Evolutionary conservation across 2,329 filamentous ascomycete species (phyloP), one percentile per base, ranked within the genome.

Genomic region (Macrophomina pseudophaseolina): DNA sequence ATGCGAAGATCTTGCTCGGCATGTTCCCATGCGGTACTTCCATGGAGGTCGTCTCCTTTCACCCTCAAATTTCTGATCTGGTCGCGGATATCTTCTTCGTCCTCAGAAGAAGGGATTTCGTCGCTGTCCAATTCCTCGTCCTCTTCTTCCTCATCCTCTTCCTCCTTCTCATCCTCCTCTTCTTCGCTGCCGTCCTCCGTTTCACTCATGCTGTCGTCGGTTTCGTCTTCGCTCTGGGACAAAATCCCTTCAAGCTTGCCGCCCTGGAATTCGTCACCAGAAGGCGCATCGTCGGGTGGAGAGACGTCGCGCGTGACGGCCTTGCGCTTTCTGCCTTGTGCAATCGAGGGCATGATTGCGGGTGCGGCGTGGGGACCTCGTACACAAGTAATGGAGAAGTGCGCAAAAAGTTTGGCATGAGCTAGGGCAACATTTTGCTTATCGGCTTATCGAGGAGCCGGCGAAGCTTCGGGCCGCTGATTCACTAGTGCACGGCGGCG

Each of bases 11-110:
- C 65, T 30, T 67, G 28, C 66, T 65, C 56, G 66, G 70, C 68
- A 28, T 73, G 71, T 64, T 69, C 60, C 2, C 53, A 42, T 16
- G 59, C 16, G 28, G 42, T 14, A 23, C 67, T 14, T 68, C 46
- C 14, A 16, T 53, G 14, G 70, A 67, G 4, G 2, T 16, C n/a
- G 16, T 66, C 68, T 67, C 74, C 75, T 42, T 69, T 74, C 23
- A 77, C 80, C 67, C 79, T 79, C 60, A 82, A 69, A 59, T 79
- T 78, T 62, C 79, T 79, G 56, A 83, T 73, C 67, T 83, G 81
- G 67, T 80, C 74, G 60, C 80, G 77, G 18, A 83, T 79, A 65
- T 80, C 78, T 42, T 78, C 78, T 40, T 78, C 78, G 30, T 78
- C 80, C 40, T 78, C 77, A 18, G 78, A 79, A 4, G 77, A 78